These are phyloP conservation scores for Sphagnum contortum DNA, from an alignment of 225 moss, liverwort and hornwort species.

Conservation along the genomic window DNA sequence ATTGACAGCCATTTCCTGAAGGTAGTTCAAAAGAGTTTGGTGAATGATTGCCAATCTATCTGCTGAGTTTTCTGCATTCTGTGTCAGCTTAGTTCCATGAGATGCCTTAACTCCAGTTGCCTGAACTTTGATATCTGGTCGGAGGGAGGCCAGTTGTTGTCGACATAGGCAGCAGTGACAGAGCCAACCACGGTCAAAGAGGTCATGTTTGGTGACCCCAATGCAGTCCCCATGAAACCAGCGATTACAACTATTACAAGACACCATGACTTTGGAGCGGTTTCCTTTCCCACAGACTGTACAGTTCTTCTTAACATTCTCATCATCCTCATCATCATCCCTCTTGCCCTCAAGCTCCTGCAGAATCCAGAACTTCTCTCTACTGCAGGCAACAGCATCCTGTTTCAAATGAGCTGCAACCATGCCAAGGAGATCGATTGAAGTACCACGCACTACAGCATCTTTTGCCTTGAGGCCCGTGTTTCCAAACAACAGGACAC, in stretches of 20 bases:
- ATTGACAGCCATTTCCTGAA: constrained; percentile 59
- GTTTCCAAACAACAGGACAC: constrained; percentile 75
- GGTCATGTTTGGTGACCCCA: constrained; percentile 76
- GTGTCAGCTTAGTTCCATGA: constrained; percentile 28
- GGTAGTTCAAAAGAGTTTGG: constrained; percentile 82
- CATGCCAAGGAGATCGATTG: constrained; percentile 88
- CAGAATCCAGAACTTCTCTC: constrained; percentile 83
- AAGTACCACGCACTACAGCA: constrained; percentile 60
- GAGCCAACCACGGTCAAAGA: constrained; percentile 76
- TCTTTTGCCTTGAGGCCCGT: constrained; percentile 85
- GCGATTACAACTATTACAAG: constrained; percentile 73
- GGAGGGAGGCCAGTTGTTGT: constrained; percentile 62
- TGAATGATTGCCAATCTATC: constrained; percentile 64
- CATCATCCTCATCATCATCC: constrained; percentile 28
- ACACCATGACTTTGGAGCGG: constrained; percentile 51
- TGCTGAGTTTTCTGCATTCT: constrained; percentile 43
- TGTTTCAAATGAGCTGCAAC: constrained; percentile 92
- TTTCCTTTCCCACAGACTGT: constrained; percentile 64
- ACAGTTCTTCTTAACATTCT: constrained; percentile 38
- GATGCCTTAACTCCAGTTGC: constrained; percentile 42
- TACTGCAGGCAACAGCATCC: constrained; percentile 63
- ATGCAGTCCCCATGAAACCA: constrained; percentile 92
- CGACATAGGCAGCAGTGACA: constrained; percentile 86
- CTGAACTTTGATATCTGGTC: constrained; percentile 40
- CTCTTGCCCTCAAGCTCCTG: constrained; percentile 51